Evolutionary conservation across 768 basidiomycete genomes (phyloP), one percentile per base, ranked within the genome.

Genomic region (Suillus subluteus): DNA sequence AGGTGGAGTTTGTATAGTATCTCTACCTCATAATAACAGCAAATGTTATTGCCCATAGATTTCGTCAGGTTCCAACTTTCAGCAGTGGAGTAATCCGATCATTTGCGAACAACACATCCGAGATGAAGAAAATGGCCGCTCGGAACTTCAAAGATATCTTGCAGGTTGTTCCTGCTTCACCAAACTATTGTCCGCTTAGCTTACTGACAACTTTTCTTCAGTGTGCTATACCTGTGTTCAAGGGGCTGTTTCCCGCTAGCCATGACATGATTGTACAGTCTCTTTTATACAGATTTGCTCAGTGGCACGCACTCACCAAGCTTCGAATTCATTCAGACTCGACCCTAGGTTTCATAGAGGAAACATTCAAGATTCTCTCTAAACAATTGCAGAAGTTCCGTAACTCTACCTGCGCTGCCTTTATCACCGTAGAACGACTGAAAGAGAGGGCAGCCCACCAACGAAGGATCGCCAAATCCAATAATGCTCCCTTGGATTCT

Each of bases 141-240:
- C 1, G 38, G 26, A 43, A 62, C 32, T 62, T 62, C 23, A 21
- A 62, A 11, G 62, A 62, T 11, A 40, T 62, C 18, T 48, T 62
- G 32, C 62, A 43, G 41, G 37, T 37, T 11, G 0, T 37, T 37
- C 37, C 37, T 32, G 1, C 37, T 37, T 9, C 1, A 37, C 9
- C 16, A 0, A 0, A 43, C 41, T 43, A 6, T 43, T 43, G 3
- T 4, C 41, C 16, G 16, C 6, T 6, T 16, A 56, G 15, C 6
- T 16, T 16, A 1, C 41, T 41, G 59, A n/a, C 7, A 2, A 2
- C 41, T 15, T 43, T 43, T 56, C 13, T n/a, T 40, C 11, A 80
- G 80, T 78, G 77, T 59, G 69, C 75, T 1, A 68, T 81, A 11
- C 80, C 82, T 2, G 76, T 72, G 13, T 80, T 81, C 62, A 78